Base-by-base conservation (phyloP, 2,329 filamentous ascomycete genomes). In the Calcarisporium arbuscula region DNA sequence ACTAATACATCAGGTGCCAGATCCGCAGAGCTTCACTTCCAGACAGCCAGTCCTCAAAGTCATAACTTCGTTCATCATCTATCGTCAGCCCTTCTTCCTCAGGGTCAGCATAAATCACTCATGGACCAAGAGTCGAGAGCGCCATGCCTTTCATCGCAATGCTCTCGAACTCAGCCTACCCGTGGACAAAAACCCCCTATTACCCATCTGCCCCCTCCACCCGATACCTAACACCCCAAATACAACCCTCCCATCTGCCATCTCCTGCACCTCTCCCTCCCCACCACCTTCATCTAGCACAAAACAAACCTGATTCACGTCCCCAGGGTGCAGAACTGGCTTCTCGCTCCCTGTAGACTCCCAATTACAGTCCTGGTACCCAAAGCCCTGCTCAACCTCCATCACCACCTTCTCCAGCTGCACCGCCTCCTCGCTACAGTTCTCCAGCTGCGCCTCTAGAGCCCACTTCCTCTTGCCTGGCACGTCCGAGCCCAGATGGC, bases 391-490 rank as follows among this genome's bases (percentile, higher is more conserved):
- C 43, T 70, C 72, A 6, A 72, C 60, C 34, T 78, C 69, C 37
- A 82, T 56, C 20, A 62, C 61, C 19, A 80, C 74, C 41, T 65
- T 66, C 60, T 94, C 85, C 33, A 98, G 70, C 52, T 85, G 77
- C 45, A 96, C 82, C 5, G 80, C 68, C 28, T 81, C 80, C 55
- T 95, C 89, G 30, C 86, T 86, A 53, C 89, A 85, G 59, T 96
- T 98, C 66, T 98, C 92, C 39, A 98, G 62, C 64, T 98, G 92
- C 18, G 90, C 92, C 60, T 98, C 92, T 32, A 98, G 69, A 11
- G 86, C 80, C 74, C 86, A 95, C 39, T 62, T 55, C 40, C 65
- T 44, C 39, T 45, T 37, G 29, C 42, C 40, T 18, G 34, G 19
- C 9, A n/a, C 36, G 19, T 35, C 30, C 19, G 35, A 30, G 12